phyloP scores from a whole-genome alignment of 2,329 filamentous ascomycete species.

The Aspergillus pseudoterreus region DNA sequence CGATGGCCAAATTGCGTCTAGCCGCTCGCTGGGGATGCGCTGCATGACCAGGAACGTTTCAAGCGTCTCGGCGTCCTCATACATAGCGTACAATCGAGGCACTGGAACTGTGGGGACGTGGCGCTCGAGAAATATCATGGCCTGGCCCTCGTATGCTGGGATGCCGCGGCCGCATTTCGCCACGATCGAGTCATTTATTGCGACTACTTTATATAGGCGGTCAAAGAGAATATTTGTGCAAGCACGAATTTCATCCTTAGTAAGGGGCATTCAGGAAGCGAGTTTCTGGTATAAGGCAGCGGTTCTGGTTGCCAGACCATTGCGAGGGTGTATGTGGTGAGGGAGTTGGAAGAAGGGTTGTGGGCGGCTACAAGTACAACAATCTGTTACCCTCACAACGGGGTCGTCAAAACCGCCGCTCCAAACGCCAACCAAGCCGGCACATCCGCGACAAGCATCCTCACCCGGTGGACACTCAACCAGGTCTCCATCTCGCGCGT shows the following conservation, averaged over 20 bases:
- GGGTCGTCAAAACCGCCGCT: neutral
- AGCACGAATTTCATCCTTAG: conserved; percentile 23
- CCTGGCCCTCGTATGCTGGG: conserved; percentile 4
- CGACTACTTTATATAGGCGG: conserved; percentile 18
- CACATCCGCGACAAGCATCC: conserved; percentile 7
- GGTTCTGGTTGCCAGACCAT: neutral
- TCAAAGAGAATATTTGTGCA: conserved; percentile 21
- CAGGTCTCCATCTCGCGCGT: conserved; percentile 13
- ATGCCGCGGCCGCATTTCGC: conserved; percentile 20
- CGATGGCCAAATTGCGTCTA: conserved; percentile 21
- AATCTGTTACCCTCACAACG: no score
- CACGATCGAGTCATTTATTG: conserved; percentile 23
- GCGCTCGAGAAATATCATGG: conserved; percentile 19
- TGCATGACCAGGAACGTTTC: conserved; percentile 25
- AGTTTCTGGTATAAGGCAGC: neutral
- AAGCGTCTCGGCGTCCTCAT: conserved; percentile 15
- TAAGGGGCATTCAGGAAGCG: conserved; percentile 18
- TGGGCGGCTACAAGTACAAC: no score
- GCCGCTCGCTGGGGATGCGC: conserved; percentile 17
- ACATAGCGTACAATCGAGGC: conserved; percentile 31
- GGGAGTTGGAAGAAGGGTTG: neutral
- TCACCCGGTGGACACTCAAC: conserved; percentile 5
- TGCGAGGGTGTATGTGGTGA: neutral
- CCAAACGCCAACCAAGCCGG: conserved; percentile 13
- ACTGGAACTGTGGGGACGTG: conserved; percentile 23